A percentile compares a stretch with the other conserved stretches of the same genome.
Evolutionary conservation across 1,139 yeast species (phyloP).

Genomic region (Blastobotrys ciferrii): DNA sequence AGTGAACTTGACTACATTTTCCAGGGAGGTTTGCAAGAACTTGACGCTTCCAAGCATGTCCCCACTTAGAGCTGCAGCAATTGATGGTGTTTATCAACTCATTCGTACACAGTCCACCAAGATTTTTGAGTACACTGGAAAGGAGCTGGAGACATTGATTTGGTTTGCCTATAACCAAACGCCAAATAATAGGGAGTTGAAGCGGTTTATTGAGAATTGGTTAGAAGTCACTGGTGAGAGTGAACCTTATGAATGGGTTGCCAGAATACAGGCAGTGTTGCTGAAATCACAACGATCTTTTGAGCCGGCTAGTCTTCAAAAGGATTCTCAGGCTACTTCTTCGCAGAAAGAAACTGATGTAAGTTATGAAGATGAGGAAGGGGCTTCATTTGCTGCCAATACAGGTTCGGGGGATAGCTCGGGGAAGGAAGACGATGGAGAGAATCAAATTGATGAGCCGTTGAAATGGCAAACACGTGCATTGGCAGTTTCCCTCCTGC

Average conservation of each 20-base stretch:
- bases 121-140: slow-evolving; percentile 35
- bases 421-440: slow-evolving; percentile 26
- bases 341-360: slow-evolving; percentile 15
- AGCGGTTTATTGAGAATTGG: slow-evolving; percentile 37
- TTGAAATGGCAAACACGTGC: slow-evolving; percentile 68
- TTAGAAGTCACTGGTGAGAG: slow-evolving; percentile 35
- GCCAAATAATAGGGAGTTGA: slow-evolving; percentile 32
- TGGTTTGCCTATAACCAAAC: slow-evolving; percentile 40
- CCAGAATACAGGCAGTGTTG: slow-evolving; percentile 36
- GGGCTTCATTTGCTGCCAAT: slow-evolving; percentile 43
- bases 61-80: slow-evolving; percentile 34
- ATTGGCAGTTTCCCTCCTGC: slow-evolving; percentile 58
- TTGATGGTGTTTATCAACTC: slow-evolving; percentile 39
- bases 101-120: slow-evolving; percentile 34
- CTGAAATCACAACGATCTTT: slow-evolving; percentile 32
- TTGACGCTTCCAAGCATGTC: slow-evolving; percentile 19
- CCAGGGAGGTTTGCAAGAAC: slow-evolving; percentile 31
- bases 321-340: slow-evolving; percentile 35
- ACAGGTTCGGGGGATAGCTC: slow-evolving; percentile 31
- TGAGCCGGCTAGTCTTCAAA: slow-evolving; percentile 30
- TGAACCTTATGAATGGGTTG: slow-evolving; percentile 39
- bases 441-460: slow-evolving; percentile 46
- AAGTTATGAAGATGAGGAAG: slow-evolving; percentile 45
- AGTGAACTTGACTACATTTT: slow-evolving; percentile 30
- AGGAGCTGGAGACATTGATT: slow-evolving; percentile 34